Evolutionary conservation across 2,329 filamentous ascomycete genomes (phyloP).

Genomic region (Colletotrichum caudatum): DNA sequence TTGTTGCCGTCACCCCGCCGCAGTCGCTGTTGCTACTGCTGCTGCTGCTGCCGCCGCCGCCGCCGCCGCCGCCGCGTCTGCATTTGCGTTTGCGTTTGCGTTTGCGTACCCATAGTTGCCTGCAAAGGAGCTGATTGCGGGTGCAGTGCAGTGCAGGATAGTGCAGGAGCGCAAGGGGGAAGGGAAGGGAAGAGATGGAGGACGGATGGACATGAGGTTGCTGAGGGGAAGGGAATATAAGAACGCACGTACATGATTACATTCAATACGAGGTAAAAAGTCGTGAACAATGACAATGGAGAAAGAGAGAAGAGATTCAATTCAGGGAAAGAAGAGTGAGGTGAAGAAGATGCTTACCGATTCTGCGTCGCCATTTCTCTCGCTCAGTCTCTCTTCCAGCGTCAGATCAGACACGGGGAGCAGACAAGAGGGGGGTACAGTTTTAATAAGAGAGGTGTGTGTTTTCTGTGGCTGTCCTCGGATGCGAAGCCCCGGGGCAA

Average conservation of each 20-base stretch:
- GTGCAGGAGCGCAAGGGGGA: constrained; percentile 1
- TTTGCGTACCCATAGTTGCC: constrained; percentile 5
- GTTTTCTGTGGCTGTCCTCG: constrained; percentile 37
- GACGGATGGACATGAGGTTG: constrained; percentile 9
- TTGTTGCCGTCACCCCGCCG: neutral
- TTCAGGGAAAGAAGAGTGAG: constrained; percentile 10
- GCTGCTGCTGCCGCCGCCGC: constrained; percentile 2
- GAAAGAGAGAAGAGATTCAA: neutral
- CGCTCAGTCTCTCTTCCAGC: constrained; percentile 23
- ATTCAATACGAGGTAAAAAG: neutral
- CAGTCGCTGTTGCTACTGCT: neutral
- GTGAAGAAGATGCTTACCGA: constrained; percentile 46
- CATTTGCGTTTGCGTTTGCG: neutral
- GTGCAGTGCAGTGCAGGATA: constrained; percentile 1
- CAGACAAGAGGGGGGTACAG: constrained; percentile 28
- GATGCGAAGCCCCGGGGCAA: constrained; percentile 33
- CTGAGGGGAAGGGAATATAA: constrained; percentile 3
- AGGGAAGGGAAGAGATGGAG: neutral
- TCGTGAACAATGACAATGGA: neutral
- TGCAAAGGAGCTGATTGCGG: constrained; percentile 6
- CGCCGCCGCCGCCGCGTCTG: neutral
- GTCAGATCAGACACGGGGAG: neutral
- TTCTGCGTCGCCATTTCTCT: constrained; percentile 52
- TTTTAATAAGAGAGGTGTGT: constrained; percentile 37
- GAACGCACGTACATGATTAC: constrained; percentile 3